These are phyloP conservation scores for Cochlearia excelsa DNA, from an alignment of 345 rosid genomes.

Conservation along the genomic window DNA sequence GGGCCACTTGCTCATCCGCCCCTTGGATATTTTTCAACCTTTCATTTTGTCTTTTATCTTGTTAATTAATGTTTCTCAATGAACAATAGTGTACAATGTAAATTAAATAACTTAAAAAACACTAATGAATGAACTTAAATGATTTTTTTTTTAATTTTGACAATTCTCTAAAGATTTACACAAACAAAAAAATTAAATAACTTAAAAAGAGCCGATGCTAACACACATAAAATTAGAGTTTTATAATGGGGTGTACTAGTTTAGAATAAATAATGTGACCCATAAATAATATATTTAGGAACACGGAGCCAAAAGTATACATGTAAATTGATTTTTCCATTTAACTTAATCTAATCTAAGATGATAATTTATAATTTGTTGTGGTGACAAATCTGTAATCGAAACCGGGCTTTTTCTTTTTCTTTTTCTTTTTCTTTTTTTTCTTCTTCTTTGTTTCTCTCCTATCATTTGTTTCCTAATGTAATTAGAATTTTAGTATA, in stretches of 20 bases:
- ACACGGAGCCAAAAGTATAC: conserved; percentile 8
- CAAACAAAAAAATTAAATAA: background rate
- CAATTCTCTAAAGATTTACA: too few relatives aligned
- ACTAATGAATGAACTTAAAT: too few relatives aligned
- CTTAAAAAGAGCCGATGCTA: background rate
- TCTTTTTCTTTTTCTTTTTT: conserved; percentile 18
- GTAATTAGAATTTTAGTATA: conserved; percentile 1
- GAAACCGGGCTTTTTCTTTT: conserved; percentile 24
- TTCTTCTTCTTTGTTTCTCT: conserved; percentile 8
- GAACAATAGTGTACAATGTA: too few relatives aligned
- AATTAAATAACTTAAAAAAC: too few relatives aligned
- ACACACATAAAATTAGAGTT: background rate
- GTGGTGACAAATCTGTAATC: conserved; percentile 19
- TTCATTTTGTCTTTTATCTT: too few relatives aligned
- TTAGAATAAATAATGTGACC: background rate
- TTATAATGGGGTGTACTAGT: background rate
- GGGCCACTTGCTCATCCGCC: too few relatives aligned
- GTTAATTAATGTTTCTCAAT: too few relatives aligned
- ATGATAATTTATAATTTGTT: conserved; percentile 6
- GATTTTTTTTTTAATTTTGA: too few relatives aligned
- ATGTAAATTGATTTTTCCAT: conserved; percentile 16
- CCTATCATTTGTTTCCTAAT: background rate
- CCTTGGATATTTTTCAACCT: too few relatives aligned
- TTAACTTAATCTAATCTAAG: background rate
- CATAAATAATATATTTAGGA: conserved; percentile 3